Evolutionary conservation across 202 grass and related monocot genomes (phyloP), one percentile per base, ranked within the genome.

Genomic region (Carex arenaria): DNA sequence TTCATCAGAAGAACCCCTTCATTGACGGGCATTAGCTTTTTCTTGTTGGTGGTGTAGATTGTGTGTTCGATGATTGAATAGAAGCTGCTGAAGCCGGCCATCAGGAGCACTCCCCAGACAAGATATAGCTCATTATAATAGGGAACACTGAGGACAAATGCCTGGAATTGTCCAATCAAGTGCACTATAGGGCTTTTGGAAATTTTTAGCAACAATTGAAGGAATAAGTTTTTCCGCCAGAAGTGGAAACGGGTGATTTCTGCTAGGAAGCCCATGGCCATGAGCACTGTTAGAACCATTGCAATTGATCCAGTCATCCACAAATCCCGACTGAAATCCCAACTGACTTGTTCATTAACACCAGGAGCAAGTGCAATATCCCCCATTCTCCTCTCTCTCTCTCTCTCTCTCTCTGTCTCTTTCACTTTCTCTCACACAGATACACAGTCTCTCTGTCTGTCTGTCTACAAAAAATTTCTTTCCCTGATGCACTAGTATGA

Each of bases 101-200:
- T 12, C 7, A 82, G 36, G 14, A 82, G 78, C 5, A 67, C 79
- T 2, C n/a, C 54, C 79, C 79, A 82, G 13, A 82, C 38, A 13
- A 82, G 17, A 36, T 82, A 82, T n/a, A 64, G 56, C 60, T 82
- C 55, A 19, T 82, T 82, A 18, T 17, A 32, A 65, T 82, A 67
- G 10, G 59, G 28, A 7, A 14, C 61, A 28, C 7, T 9, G 6
- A 82, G 3, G 2, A 49, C 20, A 67, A 82, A 31, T n/a, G 59
- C 52, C 9, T 52, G 52, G 40, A 43, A 61, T 36, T 82, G 53
- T 7, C 60, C 79, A 52, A 82, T 43, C 54, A 14, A 65, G 7
- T 82, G 59, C 13, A 36, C 53, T 6, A 82, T 31, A 28, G 79
- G 79, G 40, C 36, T 64, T 61, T 38, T 61, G 56, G 79, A 5